These are phyloP conservation scores for Ogataea salicorniae DNA, from an alignment of 805 yeast species.

Conservation along the genomic window DNA sequence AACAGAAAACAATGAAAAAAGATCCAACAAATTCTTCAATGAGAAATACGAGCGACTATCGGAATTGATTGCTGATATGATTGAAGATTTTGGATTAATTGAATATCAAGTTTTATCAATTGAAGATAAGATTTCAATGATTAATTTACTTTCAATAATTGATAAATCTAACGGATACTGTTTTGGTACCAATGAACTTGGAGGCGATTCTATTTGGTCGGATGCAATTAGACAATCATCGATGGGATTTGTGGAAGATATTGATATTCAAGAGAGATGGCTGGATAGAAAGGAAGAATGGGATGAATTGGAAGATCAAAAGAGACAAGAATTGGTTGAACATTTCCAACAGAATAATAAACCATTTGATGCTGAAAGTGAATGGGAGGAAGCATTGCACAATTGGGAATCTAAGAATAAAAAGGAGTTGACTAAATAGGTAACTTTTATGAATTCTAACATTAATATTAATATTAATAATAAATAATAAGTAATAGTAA, in stretches of 20 bases:
- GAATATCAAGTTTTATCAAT: conserved; percentile 85
- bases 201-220: conserved; percentile 98
- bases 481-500: too few relatives aligned
- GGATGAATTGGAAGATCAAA: conserved; percentile 57
- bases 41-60: conserved; percentile 54
- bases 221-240: conserved; percentile 81
- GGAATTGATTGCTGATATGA: conserved; percentile 71
- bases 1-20: conserved; percentile 62
- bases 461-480: background rate
- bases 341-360: conserved; percentile 30
- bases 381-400: conserved; percentile 61
- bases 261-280: conserved; percentile 94
- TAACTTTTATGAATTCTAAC: background rate
- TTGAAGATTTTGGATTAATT: conserved; percentile 82
- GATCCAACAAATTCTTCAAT: conserved; percentile 50
- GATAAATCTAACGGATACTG: conserved; percentile 94
- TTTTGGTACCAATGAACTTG: conserved; percentile 88
- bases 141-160: conserved; percentile 63
- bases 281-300: conserved; percentile 74
- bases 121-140: conserved; percentile 92
- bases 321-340: conserved; percentile 34
- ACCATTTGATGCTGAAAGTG: conserved; percentile 55
- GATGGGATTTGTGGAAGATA: conserved; percentile 43
- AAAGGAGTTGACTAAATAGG: too few relatives aligned
- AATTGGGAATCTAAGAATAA: conserved; percentile 45